phyloP scores from a whole-genome alignment of 768 basidiomycete species.

The Mrakia blollopis region DNA sequence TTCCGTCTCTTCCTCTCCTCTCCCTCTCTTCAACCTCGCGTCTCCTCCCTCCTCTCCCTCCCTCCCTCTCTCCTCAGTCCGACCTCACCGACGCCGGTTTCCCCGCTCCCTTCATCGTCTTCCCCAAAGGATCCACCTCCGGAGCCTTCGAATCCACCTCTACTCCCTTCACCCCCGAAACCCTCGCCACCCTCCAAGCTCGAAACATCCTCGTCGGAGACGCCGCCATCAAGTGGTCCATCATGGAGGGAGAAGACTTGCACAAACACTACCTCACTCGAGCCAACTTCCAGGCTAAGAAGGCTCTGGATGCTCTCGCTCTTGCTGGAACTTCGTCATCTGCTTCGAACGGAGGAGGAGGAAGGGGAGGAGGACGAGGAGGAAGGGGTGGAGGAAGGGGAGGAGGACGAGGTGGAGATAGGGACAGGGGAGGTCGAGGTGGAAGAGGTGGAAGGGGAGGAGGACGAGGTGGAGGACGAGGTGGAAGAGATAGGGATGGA shows the following conservation, averaged over 20 bases:
- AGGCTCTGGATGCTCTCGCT: slow-evolving; percentile 37
- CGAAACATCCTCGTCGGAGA: slow-evolving; percentile 39
- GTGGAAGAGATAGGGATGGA: slow-evolving; percentile 18
- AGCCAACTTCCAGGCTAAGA: slow-evolving; percentile 44
- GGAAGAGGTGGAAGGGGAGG: slow-evolving; percentile 50
- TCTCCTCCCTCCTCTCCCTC: neutral
- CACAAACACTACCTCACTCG: slow-evolving; percentile 43
- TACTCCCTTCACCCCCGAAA: slow-evolving; percentile 39
- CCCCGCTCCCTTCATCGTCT: slow-evolving; percentile 43
- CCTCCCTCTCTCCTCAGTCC: slow-evolving; percentile 28
- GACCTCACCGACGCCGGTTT: slow-evolving; percentile 39
- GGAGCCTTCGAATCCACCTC: slow-evolving; percentile 41
- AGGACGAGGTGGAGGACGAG: slow-evolving; percentile 36
- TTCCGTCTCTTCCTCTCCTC: neutral
- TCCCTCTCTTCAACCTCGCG: neutral
- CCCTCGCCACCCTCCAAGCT: slow-evolving; percentile 39
- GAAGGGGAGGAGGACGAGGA: slow-evolving; percentile 34
- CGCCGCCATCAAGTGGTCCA: slow-evolving; percentile 37
- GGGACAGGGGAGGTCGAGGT: slow-evolving; percentile 63
- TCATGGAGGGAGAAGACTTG: slow-evolving; percentile 39
- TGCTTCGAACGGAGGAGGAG: slow-evolving; percentile 25
- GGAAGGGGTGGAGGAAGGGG: slow-evolving; percentile 35
- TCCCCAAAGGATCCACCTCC: slow-evolving; percentile 40
- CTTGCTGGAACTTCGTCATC: slow-evolving; percentile 31
- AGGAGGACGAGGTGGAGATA: slow-evolving; percentile 45